Percentiles rank a stretch among this genome's conserved stretches.
phyloP scores from a whole-genome alignment of 2,329 filamentous ascomycete species.

The Alternaria atra region DNA sequence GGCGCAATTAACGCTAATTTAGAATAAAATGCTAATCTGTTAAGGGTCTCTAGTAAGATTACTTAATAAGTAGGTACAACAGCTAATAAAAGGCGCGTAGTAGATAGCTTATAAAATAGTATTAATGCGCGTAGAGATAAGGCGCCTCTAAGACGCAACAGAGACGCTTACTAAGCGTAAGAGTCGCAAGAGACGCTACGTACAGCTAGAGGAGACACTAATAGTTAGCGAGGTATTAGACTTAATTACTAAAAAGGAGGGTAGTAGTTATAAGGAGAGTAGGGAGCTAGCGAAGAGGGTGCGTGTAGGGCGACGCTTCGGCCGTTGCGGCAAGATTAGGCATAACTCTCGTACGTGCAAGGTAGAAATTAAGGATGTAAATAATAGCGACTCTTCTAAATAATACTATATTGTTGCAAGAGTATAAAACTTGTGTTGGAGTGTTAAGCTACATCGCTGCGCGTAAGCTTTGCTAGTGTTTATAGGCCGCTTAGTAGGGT shows the following conservation, averaged over 20 bases:
- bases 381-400: neutral
- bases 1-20: constrained; percentile 17
- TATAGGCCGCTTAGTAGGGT: too few species aligned
- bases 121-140: too few species aligned
- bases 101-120: neutral
- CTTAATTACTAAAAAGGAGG: neutral
- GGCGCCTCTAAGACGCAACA: neutral
- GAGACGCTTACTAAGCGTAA: neutral
- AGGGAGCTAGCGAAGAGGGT: too few species aligned
- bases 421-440: too few species aligned
- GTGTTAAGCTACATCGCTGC: too few species aligned
- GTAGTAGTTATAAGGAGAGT: neutral
- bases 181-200: neutral
- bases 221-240: too few species aligned
- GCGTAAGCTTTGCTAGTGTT: too few species aligned
- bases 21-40: neutral
- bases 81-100: constrained; percentile 18
- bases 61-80: constrained; percentile 7
- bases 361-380: neutral
- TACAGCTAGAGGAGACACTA: neutral
- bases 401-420: neutral
- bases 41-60: constrained; percentile 12
- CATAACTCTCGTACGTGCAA: too few species aligned
- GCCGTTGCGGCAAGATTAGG: too few species aligned
- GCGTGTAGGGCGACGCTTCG: too few species aligned